phyloP scores from a whole-genome alignment of 1,284 basidiomycete genomes.

The Pseudozyma pruni region DNA sequence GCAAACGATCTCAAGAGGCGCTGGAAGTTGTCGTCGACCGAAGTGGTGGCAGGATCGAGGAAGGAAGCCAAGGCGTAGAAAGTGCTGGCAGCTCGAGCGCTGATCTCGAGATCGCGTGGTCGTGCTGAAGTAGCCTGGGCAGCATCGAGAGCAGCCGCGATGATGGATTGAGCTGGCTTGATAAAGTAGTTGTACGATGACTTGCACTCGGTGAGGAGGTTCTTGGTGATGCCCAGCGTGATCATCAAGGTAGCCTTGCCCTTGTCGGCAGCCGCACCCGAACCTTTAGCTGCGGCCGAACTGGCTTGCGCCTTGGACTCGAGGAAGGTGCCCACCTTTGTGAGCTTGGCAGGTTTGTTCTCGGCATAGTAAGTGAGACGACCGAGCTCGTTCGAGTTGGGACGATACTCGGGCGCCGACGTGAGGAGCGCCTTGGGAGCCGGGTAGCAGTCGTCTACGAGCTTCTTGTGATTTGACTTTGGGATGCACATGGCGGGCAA shows the following conservation, averaged over 20 bases:
- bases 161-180: conserved; percentile 78
- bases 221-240: conserved; percentile 84
- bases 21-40: conserved; percentile 76
- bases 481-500: conserved; percentile 68
- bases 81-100: conserved; percentile 82
- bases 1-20: conserved; percentile 78
- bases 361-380: conserved; percentile 91
- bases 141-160: conserved; percentile 76
- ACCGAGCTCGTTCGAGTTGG: conserved; percentile 80
- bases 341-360: conserved; percentile 87
- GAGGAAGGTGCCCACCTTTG: conserved; percentile 84
- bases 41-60: conserved; percentile 75
- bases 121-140: conserved; percentile 69
- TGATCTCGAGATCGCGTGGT: conserved; percentile 80
- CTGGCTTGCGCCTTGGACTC: conserved; percentile 81
- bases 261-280: conserved; percentile 75
- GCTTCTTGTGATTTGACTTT: conserved; percentile 84
- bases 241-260: conserved; percentile 84
- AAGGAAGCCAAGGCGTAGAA: conserved; percentile 94
- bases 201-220: conserved; percentile 88
- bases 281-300: conserved; percentile 74
- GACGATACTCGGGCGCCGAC: conserved; percentile 78
- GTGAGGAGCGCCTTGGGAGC: conserved; percentile 80
- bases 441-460: conserved; percentile 91
- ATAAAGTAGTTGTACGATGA: conserved; percentile 86